phyloP scores from a whole-genome alignment of 352 stramenopile species.

The Globisporangium spinosum region DNA sequence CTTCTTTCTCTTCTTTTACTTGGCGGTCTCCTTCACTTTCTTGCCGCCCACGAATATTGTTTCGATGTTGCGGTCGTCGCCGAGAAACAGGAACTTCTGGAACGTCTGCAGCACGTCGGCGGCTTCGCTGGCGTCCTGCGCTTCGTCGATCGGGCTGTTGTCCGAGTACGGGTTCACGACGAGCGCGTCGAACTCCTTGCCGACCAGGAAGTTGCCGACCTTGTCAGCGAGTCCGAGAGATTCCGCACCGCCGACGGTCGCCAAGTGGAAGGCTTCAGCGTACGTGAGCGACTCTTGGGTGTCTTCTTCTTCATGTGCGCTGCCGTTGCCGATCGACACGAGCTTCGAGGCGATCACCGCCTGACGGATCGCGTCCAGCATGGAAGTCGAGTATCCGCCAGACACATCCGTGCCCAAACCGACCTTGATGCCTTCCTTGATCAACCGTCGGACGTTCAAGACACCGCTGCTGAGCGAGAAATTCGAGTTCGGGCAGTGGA shows the following conservation, averaged over 20 bases:
- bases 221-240: conserved; percentile 70
- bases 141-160: conserved; percentile 66
- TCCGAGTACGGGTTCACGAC: conserved; percentile 63
- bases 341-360: conserved; percentile 89
- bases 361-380: conserved; percentile 90
- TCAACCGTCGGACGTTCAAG: conserved; percentile 70
- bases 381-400: conserved; percentile 92
- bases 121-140: conserved; percentile 38
- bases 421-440: conserved; percentile 85
- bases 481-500: conserved; percentile 94
- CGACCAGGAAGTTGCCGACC: conserved; percentile 86
- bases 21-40: conserved; percentile 37
- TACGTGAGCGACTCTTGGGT: conserved; percentile 46
- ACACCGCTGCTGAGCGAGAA: conserved; percentile 90
- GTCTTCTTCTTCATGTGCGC: conserved; percentile 32
- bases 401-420: conserved; percentile 94
- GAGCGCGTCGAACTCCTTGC: conserved; percentile 91
- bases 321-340: conserved; percentile 62
- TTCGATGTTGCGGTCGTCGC: conserved; percentile 89
- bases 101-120: conserved; percentile 68
- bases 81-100: conserved; percentile 90
- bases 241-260: conserved; percentile 85
- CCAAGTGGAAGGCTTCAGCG: conserved; percentile 88
- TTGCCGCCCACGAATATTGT: conserved; percentile 79
- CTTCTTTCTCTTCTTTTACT: conserved; percentile 10